Evolutionary conservation across 179 eudicot genomes (phyloP), one percentile per base, ranked within the genome.

Genomic region (Beta lomatogona): DNA sequence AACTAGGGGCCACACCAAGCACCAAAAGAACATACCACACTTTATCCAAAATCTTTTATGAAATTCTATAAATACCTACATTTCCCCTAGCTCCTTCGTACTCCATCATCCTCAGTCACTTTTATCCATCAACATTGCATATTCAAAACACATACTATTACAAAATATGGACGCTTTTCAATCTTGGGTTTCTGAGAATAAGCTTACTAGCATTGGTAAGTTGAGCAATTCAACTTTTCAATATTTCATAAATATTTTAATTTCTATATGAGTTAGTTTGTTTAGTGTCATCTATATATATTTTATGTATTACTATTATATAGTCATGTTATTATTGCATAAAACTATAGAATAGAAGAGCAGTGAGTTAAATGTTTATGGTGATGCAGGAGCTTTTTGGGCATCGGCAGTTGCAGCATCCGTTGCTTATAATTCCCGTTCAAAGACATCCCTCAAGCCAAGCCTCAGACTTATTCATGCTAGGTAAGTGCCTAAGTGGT

Each of bases 381-480:
- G 68, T 77, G 4, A 25, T 83, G 65, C 74, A 93, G 97, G 97
- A 68, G 82, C 91, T 52, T 11, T 93, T 0, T 93, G 97, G 97
- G 92, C 92, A 69, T 80, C 95, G 0, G 92, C 88, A 25, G 28
- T 91, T 22, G 97, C 92, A 76, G 86, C 90, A 65, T 93, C 97
- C 69, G 83, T 93, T 36, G 90, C 91, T 75, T 84, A 89, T 67
- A 83, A 83, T 80, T 91, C 95, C 19, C 81, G 86, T 8, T 71
- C 89, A 22, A 89, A 73, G 73, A 79, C 92, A 22, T 46, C 88
- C 13, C 82, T 90, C n/a, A 93, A 91, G 87, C 95, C 97, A 0
- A 93, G 97, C 80, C 91, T 93, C 60, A 90, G 88, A 82, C 97
- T 91, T 57, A 93, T 93, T 74, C 97, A 93, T 88, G 95, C 97